phyloP scores from a whole-genome alignment of 305 asterid genomes.

The Fraxinus paxiana region DNA sequence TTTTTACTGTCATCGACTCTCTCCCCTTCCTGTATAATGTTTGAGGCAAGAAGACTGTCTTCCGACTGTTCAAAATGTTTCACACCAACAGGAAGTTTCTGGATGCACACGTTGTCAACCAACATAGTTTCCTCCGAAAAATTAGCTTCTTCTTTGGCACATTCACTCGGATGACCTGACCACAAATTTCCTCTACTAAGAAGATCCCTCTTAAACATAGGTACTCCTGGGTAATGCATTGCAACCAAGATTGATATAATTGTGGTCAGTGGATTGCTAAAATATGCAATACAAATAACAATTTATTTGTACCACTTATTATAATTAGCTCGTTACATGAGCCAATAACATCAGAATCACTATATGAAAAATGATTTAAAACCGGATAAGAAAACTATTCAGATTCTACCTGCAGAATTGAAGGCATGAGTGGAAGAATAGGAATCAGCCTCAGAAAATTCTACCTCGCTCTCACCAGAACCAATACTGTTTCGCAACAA shows the following conservation, averaged over 20 bases:
- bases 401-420: slow-evolving; percentile 53
- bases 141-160: slow-evolving; percentile 39
- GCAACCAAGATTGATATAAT: slow-evolving; percentile 17
- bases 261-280: slow-evolving; percentile 14
- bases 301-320: not conserved
- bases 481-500: slow-evolving; percentile 32
- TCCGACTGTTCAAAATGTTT: slow-evolving; percentile 46
- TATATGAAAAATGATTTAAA: slow-evolving; percentile 10
- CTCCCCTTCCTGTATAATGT: slow-evolving; percentile 33
- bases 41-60: slow-evolving; percentile 38
- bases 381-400: slow-evolving; percentile 6
- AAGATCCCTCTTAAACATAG: slow-evolving; percentile 52
- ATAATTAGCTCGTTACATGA: slow-evolving; percentile 10
- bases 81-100: slow-evolving; percentile 86
- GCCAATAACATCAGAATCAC: slow-evolving; percentile 7
- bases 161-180: slow-evolving; percentile 43
- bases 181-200: slow-evolving; percentile 51
- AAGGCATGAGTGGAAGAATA: slow-evolving; percentile 33
- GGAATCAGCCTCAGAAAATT: slow-evolving; percentile 32
- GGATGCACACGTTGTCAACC: slow-evolving; percentile 53
- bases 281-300: slow-evolving; percentile 11
- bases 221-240: slow-evolving; percentile 45
- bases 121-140: slow-evolving; percentile 38
- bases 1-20: slow-evolving; percentile 39
- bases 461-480: slow-evolving; percentile 48